Conservation (phyloP, 768 basidiomycete genomes). For the Asterophora lycoperdoides region DNA sequence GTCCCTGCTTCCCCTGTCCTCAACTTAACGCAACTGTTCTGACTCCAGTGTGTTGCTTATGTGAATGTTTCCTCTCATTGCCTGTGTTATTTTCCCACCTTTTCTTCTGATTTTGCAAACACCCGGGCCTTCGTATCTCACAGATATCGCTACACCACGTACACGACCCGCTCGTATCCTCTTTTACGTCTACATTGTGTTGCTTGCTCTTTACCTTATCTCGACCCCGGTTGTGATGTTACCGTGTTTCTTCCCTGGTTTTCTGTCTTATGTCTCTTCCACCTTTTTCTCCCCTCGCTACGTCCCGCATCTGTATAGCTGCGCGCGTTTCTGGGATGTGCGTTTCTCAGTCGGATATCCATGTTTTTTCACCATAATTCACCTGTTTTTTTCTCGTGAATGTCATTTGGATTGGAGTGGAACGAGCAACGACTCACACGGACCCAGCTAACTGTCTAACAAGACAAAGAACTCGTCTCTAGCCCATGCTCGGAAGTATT, state of each 20-base stretch:
- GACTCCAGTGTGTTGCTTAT: not conserved
- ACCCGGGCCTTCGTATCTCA: not conserved
- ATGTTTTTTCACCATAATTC: not conserved
- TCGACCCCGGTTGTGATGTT: slow-evolving; percentile 5
- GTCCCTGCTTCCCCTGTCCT: not conserved
- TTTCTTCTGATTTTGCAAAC: not conserved
- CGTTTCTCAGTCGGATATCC: slow-evolving; percentile 1
- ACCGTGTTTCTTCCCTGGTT: not conserved
- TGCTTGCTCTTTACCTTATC: slow-evolving; percentile 1
- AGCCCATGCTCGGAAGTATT: too few relatives aligned
- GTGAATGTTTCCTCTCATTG: not conserved
- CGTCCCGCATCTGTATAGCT: not conserved
- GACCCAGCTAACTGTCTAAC: too few relatives aligned
- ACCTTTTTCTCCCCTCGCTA: not conserved
- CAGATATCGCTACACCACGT: not conserved
- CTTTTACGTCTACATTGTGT: slow-evolving; percentile 1
- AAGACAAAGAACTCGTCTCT: too few relatives aligned
- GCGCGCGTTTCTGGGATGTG: not conserved
- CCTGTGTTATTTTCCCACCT: not conserved
- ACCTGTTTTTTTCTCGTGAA: too few relatives aligned
- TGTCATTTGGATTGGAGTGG: too few relatives aligned
- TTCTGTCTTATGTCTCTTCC: not conserved
- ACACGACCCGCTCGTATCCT: not conserved
- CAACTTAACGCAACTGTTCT: not conserved
- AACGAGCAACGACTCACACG: too few relatives aligned